phyloP scores from a whole-genome alignment of 805 yeast genomes.

The Kluyveromyces nonfermentans region DNA sequence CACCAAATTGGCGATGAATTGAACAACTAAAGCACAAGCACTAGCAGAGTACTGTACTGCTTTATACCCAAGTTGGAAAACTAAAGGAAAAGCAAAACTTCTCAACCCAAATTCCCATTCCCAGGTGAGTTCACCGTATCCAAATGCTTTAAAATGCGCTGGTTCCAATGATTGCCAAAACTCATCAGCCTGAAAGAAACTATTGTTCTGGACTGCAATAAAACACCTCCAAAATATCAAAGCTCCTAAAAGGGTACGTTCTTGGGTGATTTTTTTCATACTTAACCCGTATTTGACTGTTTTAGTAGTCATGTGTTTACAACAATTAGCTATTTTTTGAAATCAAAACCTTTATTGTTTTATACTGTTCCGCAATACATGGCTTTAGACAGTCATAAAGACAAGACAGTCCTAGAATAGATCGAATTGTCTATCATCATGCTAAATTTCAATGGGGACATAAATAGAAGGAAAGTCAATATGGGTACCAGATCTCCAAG shows the following conservation, averaged over 20 bases:
- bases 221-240: constrained; percentile 38
- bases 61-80: constrained; percentile 38
- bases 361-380: too few species aligned
- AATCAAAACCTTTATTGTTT: background rate
- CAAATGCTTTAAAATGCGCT: constrained; percentile 66
- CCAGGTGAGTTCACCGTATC: constrained; percentile 86
- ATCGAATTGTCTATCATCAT: too few species aligned
- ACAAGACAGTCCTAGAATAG: too few species aligned
- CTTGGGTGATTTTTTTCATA: background rate
- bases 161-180: constrained; percentile 90
- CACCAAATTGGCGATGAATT: constrained; percentile 1
- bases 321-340: background rate
- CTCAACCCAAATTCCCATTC: constrained; percentile 79
- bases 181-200: constrained; percentile 96
- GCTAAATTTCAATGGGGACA: constrained; percentile 59
- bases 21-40: background rate
- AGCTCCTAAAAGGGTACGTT: background rate
- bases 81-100: constrained; percentile 68
- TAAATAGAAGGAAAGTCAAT: constrained; percentile 48
- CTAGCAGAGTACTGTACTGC: constrained; percentile 4
- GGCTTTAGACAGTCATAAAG: too few species aligned
- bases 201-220: constrained; percentile 54
- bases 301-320: background rate
- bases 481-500: constrained; percentile 37
- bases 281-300: background rate